A percentile compares a stretch with the other conserved stretches of the same genome.
Evolutionary conservation across 345 rosid genomes (phyloP).

Genomic region (Populus pruinosa): DNA sequence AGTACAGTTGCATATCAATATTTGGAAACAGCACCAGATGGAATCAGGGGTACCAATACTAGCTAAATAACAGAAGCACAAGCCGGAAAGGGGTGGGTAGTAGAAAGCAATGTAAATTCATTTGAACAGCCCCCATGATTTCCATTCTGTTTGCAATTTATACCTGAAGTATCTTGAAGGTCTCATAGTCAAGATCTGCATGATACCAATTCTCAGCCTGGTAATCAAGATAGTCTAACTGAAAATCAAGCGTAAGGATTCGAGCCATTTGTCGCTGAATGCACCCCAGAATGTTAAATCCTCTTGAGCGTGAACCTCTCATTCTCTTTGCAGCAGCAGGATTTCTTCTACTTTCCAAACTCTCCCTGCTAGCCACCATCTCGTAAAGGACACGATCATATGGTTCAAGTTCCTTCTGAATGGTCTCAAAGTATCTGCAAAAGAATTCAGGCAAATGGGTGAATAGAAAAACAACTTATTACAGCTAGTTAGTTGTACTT

Average conservation of each 20-base stretch:
- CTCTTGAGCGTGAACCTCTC: constrained; percentile 55
- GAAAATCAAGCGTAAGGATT: constrained; percentile 73
- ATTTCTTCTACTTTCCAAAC: constrained; percentile 58
- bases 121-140: background rate
- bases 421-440: constrained; percentile 67
- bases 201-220: constrained; percentile 79
- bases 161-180: constrained; percentile 93
- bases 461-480: background rate
- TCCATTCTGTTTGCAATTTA: background rate
- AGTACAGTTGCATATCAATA: background rate
- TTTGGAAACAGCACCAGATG: background rate
- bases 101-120: background rate
- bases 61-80: no score
- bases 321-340: constrained; percentile 45
- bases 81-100: no score
- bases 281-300: constrained; percentile 74
- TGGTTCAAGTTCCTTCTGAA: constrained; percentile 75
- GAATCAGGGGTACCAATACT: no score
- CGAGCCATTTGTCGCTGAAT: constrained; percentile 88
- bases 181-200: constrained; percentile 95
- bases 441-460: constrained; percentile 2
- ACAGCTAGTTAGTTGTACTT: background rate
- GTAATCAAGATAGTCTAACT: constrained; percentile 82
- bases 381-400: constrained; percentile 90
- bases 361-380: constrained; percentile 91